Evolutionary conservation across 306 rosid species (phyloP).

Genomic region (Alnus rubra): DNA sequence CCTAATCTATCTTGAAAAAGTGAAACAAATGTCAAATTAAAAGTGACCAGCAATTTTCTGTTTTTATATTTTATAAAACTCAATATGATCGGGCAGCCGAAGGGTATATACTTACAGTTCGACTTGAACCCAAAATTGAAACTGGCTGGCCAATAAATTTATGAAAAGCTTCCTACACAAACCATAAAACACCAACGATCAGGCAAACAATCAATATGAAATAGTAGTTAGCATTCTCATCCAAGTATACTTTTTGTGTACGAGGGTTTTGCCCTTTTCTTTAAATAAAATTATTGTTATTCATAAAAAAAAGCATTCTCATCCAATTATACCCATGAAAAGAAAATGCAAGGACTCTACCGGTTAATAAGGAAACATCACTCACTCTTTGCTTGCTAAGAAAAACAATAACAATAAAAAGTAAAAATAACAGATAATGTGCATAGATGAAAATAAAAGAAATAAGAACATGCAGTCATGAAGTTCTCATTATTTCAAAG

Average conservation of each 20-base stretch:
- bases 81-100: background rate
- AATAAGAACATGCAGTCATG: no score
- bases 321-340: background rate
- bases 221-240: background rate
- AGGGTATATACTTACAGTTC: constrained; percentile 64
- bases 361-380: background rate
- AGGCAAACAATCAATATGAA: constrained; percentile 8
- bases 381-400: background rate
- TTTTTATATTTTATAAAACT: background rate
- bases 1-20: no score
- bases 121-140: constrained; percentile 74
- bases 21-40: no score
- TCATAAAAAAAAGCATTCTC: background rate
- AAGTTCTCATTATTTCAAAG: no score
- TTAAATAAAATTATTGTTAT: no score
- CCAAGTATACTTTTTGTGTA: background rate
- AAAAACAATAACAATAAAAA: background rate
- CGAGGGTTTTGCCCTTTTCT: no score
- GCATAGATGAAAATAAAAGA: background rate
- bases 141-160: constrained; percentile 84
- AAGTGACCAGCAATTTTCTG: no score
- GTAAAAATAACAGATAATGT: background rate
- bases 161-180: constrained; percentile 71
- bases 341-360: background rate
- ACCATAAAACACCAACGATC: constrained; percentile 5